phyloP scores from a whole-genome alignment of 345 rosid species.

The Linum usitatissimum region DNA sequence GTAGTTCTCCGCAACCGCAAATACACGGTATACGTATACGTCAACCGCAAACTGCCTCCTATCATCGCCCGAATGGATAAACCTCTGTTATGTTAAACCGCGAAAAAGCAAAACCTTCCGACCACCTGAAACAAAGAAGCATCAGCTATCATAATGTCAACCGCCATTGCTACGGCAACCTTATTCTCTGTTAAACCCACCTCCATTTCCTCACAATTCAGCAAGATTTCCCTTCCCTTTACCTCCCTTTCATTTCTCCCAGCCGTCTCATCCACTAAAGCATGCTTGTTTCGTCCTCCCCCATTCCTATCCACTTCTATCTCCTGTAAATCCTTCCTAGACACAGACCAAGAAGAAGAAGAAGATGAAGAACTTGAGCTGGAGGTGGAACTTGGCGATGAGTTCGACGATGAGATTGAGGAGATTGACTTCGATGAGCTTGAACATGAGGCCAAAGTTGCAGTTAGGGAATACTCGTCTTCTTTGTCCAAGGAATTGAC shows the following conservation, averaged over 20 bases:
- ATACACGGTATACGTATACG: too few relatives aligned
- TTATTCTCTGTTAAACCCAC: background rate
- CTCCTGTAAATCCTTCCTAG: background rate
- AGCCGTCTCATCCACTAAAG: background rate
- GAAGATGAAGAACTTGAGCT: slow-evolving; percentile 1
- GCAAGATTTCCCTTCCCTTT: background rate
- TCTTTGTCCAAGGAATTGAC: slow-evolving; percentile 54
- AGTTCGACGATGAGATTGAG: slow-evolving; percentile 17
- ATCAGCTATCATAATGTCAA: background rate
- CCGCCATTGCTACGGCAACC: background rate
- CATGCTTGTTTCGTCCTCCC: background rate
- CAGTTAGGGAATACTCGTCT: slow-evolving; percentile 42
- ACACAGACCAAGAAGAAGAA: slow-evolving; percentile 8
- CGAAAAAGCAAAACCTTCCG: background rate
- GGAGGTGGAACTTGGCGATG: background rate
- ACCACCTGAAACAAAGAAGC: background rate
- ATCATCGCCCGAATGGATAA: background rate
- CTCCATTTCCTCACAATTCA: background rate
- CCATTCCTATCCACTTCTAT: background rate
- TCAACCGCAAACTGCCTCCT: too few relatives aligned
- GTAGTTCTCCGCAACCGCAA: too few relatives aligned
- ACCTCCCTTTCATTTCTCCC: background rate
- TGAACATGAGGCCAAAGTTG: slow-evolving; percentile 62
- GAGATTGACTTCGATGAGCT: slow-evolving; percentile 45
- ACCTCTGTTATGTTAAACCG: background rate